These are phyloP conservation scores for Madurella mycetomatis DNA, from an alignment of 2,329 filamentous ascomycete genomes.

Conservation along the genomic window DNA sequence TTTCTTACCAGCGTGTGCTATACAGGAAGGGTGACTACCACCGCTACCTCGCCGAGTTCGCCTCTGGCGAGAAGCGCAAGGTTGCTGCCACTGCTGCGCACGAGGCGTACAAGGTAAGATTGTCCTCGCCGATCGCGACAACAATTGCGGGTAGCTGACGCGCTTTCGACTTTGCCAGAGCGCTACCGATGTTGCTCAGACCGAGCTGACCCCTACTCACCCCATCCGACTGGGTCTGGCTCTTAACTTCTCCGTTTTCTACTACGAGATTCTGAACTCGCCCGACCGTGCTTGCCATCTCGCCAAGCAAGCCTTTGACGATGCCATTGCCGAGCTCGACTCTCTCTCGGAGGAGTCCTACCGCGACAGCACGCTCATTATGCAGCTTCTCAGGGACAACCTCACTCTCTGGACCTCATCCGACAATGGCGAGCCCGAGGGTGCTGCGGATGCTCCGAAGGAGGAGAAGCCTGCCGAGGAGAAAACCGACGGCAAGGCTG, in stretches of 20 bases:
- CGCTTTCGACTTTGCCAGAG: slow-evolving; percentile 53
- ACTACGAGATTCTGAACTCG: slow-evolving; percentile 99
- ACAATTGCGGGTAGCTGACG: not conserved
- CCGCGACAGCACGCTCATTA: slow-evolving; percentile 98
- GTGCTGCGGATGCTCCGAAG: slow-evolving; percentile 48
- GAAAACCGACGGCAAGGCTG: slow-evolving; percentile 43
- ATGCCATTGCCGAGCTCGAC: slow-evolving; percentile 97
- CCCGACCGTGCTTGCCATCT: slow-evolving; percentile 97
- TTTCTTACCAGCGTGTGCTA: slow-evolving; percentile 8
- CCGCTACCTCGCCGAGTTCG: slow-evolving; percentile 92
- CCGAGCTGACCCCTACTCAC: slow-evolving; percentile 93
- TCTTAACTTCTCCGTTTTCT: slow-evolving; percentile 99
- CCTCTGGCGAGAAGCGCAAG: slow-evolving; percentile 89
- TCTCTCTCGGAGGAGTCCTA: slow-evolving; percentile 97
- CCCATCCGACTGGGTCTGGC: slow-evolving; percentile 96
- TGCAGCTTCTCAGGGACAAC: slow-evolving; percentile 98
- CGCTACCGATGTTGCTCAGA: slow-evolving; percentile 97
- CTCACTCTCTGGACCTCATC: slow-evolving; percentile 97
- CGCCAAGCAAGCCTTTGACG: slow-evolving; percentile 98
- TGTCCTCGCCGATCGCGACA: not conserved
- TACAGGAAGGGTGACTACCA: slow-evolving; percentile 94
- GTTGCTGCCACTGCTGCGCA: slow-evolving; percentile 78
- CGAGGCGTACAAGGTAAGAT: slow-evolving; percentile 88
- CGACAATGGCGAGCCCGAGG: slow-evolving; percentile 75
- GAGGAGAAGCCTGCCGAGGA: slow-evolving; percentile 55